Percentiles rank a stretch among this genome's conserved stretches.
Evolutionary conservation across 106 monocot genomes (phyloP).

Genomic region (Hemerocallis citrina): DNA sequence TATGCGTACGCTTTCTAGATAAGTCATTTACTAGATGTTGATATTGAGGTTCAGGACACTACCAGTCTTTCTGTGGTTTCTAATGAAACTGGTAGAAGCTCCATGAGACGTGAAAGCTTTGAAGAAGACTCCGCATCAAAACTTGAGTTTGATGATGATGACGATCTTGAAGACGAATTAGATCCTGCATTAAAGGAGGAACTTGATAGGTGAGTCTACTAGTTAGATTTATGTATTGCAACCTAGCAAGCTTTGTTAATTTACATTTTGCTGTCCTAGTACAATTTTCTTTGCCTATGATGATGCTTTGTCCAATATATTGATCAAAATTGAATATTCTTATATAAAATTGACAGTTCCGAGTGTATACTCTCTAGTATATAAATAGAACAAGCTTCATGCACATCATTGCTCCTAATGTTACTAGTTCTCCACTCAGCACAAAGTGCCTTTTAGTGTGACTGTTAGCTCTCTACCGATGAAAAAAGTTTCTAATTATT

Average conservation of each 20-base stretch:
- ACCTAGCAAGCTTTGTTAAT: not conserved
- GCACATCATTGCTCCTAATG: too few relatives aligned
- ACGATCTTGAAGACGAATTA: conserved; percentile 55
- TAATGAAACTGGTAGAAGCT: conserved; percentile 8
- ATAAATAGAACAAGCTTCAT: too few relatives aligned
- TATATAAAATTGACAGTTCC: too few relatives aligned
- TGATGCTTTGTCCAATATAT: too few relatives aligned
- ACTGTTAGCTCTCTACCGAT: too few relatives aligned
- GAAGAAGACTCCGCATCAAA: conserved; percentile 33
- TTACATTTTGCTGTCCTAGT: not conserved
- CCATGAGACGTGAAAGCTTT: conserved; percentile 13
- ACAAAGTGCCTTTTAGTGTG: too few relatives aligned
- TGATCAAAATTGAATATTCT: too few relatives aligned
- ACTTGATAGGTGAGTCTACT: conserved; percentile 46
- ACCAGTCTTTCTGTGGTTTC: conserved; percentile 2
- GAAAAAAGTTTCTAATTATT: too few relatives aligned
- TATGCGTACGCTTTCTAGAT: not conserved
- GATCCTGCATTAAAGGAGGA: conserved; percentile 60
- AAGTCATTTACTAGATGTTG: not conserved
- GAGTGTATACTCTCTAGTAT: too few relatives aligned
- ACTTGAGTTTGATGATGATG: conserved; percentile 38
- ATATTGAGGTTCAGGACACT: conserved; percentile 12
- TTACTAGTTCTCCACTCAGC: too few relatives aligned
- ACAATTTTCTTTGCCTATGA: too few relatives aligned
- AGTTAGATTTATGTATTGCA: not conserved